Evolutionary conservation across 768 basidiomycete species (phyloP).

Genomic region (Trametes gibbosa): DNA sequence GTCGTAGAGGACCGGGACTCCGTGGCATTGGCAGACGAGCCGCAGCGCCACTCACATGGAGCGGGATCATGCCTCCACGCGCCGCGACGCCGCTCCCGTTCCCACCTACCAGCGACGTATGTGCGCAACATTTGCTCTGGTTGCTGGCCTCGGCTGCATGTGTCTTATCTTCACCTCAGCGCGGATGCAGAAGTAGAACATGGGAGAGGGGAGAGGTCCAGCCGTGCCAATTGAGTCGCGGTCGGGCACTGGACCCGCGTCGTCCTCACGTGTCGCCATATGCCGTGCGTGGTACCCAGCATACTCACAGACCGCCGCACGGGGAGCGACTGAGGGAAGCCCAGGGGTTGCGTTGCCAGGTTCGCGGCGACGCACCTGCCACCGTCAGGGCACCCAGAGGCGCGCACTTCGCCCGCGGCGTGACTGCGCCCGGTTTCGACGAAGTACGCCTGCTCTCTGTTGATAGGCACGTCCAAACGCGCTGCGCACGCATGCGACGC

Average conservation of each 20-base stretch:
- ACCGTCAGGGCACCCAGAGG: too few relatives aligned
- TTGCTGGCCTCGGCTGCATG: too few relatives aligned
- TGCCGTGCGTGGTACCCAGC: constrained; percentile 2
- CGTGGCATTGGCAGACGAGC: background rate
- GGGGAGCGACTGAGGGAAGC: background rate
- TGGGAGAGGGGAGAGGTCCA: background rate
- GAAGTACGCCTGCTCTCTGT: background rate
- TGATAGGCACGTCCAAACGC: too few relatives aligned
- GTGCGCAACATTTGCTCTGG: background rate
- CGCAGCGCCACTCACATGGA: background rate
- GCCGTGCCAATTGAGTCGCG: constrained; percentile 3
- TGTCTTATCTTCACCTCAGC: too few relatives aligned
- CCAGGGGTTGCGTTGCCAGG: background rate
- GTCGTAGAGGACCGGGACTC: constrained; percentile 2
- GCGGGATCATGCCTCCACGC: background rate
- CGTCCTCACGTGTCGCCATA: too few relatives aligned
- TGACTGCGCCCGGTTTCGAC: background rate
- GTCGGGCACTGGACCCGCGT: too few relatives aligned
- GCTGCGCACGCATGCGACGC: too few relatives aligned
- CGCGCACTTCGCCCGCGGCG: background rate
- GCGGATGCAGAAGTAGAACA: too few relatives aligned
- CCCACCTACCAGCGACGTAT: background rate
- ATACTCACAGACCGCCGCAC: background rate
- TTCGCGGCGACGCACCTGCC: background rate
- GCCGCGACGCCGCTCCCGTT: background rate